Base-by-base conservation (phyloP, 208 protist genomes). In the Novymonas esmeraldas region DNA sequence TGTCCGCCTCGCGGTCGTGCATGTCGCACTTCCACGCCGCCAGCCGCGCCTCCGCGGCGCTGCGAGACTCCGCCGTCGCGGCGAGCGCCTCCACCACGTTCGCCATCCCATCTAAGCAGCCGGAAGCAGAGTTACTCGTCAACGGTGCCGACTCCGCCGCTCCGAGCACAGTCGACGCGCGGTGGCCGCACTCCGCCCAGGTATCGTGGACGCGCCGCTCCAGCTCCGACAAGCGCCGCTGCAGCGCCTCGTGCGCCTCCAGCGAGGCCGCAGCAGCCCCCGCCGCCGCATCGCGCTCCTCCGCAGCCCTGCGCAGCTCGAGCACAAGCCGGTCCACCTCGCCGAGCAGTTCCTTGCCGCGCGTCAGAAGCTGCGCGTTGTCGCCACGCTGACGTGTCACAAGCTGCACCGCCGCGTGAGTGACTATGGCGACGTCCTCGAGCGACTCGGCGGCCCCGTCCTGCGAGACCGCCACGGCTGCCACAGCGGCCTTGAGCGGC, bases 41-140 rank as follows among this genome's bases (percentile, higher is more conserved):
- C 13, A 68, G 46, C n/a, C 29, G 16, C 22, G 28, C 22, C n/a
- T 48, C 39, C 4, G 36, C 52, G 6, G 29, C 33, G 16, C 46
- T 16, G 29, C 22, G 9, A 2, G 66, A 49, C 36, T 65, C 58
- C 6, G 58, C 58, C 11, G 10, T 51, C 13, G 28, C 16, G 22
- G 28, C 58, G n/a, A 73, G 42, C 38, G 46, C 31, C 28, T 62
- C 51, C 1, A 46, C 33, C 1, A 55, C 11, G 39, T 44, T n/a
- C 0, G 9, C 28, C 10, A 67, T 29, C 2, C 42, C 68, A 7
- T 67, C 59, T n/a, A 62, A 33, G 51, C 48, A 61, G 16, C 29
- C 42, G 0, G 14, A 34, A 3, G 46, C 33, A 1, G 50, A 51
- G 22, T 2, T n/a, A 11, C 9, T 52, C 41, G 48, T 24, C 28